A percentile compares a stretch with the other conserved stretches of the same genome.
Conservation (phyloP, 75 land plant species). For the Sequoiadendron giganteum region DNA sequence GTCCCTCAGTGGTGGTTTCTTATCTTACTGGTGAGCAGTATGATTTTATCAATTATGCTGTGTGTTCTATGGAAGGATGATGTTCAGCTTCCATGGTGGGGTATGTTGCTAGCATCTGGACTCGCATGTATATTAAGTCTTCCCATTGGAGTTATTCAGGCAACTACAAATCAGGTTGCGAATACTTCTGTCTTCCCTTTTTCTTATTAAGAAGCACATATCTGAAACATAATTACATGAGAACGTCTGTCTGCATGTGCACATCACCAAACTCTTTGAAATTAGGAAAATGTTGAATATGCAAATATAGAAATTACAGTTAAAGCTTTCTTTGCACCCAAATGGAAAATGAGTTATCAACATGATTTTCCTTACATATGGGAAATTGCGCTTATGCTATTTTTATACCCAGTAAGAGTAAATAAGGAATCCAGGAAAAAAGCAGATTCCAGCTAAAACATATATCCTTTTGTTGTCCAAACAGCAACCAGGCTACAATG, state of each 20-base stretch:
- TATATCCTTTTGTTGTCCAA: not conserved
- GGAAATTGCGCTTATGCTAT: not conserved
- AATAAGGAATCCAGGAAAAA: not conserved
- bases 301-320: not conserved
- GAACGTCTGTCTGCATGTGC: not conserved
- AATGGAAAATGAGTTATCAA: not conserved
- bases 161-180: slow-evolving; percentile 37
- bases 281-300: not conserved
- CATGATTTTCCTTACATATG: not conserved
- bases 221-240: not conserved
- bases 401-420: not conserved
- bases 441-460: not conserved
- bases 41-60: slow-evolving; percentile 14
- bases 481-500: slow-evolving; percentile 40
- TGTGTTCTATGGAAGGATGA: slow-evolving; percentile 22
- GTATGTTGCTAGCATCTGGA: slow-evolving; percentile 27
- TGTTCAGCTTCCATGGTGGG: slow-evolving; percentile 43
- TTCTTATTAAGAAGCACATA: not conserved
- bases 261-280: not conserved
- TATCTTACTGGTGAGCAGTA: slow-evolving; percentile 4
- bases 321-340: not conserved
- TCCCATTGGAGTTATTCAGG: slow-evolving; percentile 34
- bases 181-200: not conserved
- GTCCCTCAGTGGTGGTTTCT: slow-evolving; percentile 31
- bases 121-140: slow-evolving; percentile 28